A percentile compares a stretch with the other conserved stretches of the same genome.
phyloP scores from a whole-genome alignment of 192 early-diverging fungal species.

The Podochytrium sp. region DNA sequence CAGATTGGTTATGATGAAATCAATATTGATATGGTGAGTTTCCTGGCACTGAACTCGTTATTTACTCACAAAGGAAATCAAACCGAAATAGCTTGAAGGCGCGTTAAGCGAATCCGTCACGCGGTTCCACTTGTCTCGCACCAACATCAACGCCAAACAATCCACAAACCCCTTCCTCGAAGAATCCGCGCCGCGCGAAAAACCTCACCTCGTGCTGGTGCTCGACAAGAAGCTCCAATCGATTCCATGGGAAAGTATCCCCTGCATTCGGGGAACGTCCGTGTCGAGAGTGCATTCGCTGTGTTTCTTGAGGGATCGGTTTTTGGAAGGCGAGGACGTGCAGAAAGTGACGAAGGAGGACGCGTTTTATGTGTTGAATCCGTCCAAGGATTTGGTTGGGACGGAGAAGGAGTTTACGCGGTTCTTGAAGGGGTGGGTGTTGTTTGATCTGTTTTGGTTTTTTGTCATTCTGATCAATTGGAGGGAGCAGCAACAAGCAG shows the following conservation, averaged over 20 bases:
- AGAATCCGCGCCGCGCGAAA: not conserved
- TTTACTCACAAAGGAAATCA: constrained; percentile 15
- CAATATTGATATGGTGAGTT: constrained; percentile 47
- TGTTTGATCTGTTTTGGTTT: constrained; percentile 8
- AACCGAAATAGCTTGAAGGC: constrained; percentile 27
- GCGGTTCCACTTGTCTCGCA: constrained; percentile 26
- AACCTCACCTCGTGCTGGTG: constrained; percentile 78
- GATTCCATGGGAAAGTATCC: constrained; percentile 90
- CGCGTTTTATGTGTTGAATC: constrained; percentile 89
- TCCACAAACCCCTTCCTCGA: not conserved
- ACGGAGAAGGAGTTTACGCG: constrained; percentile 81
- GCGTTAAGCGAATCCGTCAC: constrained; percentile 33
- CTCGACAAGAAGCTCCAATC: constrained; percentile 83
- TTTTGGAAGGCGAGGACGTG: constrained; percentile 35
- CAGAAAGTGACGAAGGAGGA: constrained; percentile 31
- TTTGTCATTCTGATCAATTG: not conserved
- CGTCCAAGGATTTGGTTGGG: constrained; percentile 78
- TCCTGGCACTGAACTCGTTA: constrained; percentile 32
- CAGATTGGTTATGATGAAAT: constrained; percentile 62
- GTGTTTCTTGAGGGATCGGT: constrained; percentile 68
- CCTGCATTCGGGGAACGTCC: constrained; percentile 67
- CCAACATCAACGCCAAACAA: not conserved
- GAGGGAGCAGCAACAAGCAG: constrained; percentile 23
- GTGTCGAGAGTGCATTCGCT: constrained; percentile 84
- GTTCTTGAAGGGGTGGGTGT: constrained; percentile 44